Evolutionary conservation across 2,329 filamentous ascomycete species (phyloP).

Genomic region (Aspergillus brunneoviolaceus): DNA sequence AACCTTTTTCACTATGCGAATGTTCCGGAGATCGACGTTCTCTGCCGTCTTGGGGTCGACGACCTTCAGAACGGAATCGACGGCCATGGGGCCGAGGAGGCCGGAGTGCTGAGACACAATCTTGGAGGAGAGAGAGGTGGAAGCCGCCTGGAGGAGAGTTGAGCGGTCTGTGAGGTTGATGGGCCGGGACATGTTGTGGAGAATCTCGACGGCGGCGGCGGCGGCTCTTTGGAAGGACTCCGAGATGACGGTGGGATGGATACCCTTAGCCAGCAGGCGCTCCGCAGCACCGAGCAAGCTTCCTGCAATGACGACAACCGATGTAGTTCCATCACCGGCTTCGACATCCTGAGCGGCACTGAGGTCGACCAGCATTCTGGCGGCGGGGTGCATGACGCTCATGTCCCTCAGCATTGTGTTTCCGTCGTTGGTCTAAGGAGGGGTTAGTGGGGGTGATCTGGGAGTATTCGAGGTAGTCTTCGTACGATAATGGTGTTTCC

Average conservation of each 20-base stretch:
- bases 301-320: conserved; percentile 95
- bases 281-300: conserved; percentile 93
- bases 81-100: conserved; percentile 93
- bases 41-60: conserved; percentile 95
- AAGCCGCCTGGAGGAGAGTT: conserved; percentile 91
- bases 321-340: conserved; percentile 96
- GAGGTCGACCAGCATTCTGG: conserved; percentile 97
- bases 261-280: conserved; percentile 81
- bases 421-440: conserved; percentile 80
- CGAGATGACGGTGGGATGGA: conserved; percentile 96
- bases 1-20: conserved; percentile 95
- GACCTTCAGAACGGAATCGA: conserved; percentile 91
- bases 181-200: conserved; percentile 94
- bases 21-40: conserved; percentile 95
- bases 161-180: conserved; percentile 84
- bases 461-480: conserved; percentile 17
- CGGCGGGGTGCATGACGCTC: conserved; percentile 98
- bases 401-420: conserved; percentile 99
- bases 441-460: conserved; percentile 29
- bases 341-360: conserved; percentile 97
- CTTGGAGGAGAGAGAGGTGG: conserved; percentile 95
- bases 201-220: conserved; percentile 79
- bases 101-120: conserved; percentile 98
- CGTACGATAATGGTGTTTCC: conserved; percentile 88
- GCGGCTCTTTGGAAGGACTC: conserved; percentile 96